Conservation (phyloP, 768 basidiomycete species). For the Agrocybe chaxingu region DNA sequence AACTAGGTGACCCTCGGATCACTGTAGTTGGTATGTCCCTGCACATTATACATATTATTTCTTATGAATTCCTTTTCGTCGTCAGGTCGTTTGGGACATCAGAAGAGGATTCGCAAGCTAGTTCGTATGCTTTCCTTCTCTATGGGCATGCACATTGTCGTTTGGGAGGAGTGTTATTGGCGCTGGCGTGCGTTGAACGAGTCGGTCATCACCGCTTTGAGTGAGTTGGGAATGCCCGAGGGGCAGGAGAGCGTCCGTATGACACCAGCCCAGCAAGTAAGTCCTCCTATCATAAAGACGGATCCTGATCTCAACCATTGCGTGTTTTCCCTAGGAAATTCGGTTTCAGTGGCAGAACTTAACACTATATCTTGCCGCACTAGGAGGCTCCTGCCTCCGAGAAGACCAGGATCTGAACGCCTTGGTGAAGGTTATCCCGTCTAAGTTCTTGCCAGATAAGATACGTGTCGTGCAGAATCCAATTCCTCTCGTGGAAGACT, state of each 20-base stretch:
- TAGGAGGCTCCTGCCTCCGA: slow-evolving; percentile 62
- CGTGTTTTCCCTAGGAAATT: slow-evolving; percentile 48
- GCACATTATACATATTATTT: not conserved
- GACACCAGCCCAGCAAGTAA: slow-evolving; percentile 25
- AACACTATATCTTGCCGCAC: slow-evolving; percentile 70
- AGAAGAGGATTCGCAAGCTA: slow-evolving; percentile 75
- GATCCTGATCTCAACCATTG: not conserved
- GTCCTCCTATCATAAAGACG: not conserved
- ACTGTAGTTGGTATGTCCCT: slow-evolving; percentile 58
- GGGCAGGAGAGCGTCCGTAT: slow-evolving; percentile 22
- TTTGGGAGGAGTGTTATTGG: slow-evolving; percentile 83
- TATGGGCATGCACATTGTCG: slow-evolving; percentile 65
- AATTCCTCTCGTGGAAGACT: slow-evolving; percentile 54
- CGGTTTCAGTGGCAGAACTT: slow-evolving; percentile 85
- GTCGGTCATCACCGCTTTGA: slow-evolving; percentile 40
- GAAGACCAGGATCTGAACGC: slow-evolving; percentile 49
- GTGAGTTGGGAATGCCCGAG: slow-evolving; percentile 26
- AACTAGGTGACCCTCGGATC: slow-evolving; percentile 73
- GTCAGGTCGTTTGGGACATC: slow-evolving; percentile 71
- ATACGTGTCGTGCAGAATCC: slow-evolving; percentile 65
- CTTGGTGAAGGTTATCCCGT: slow-evolving; percentile 52
- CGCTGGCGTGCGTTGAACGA: slow-evolving; percentile 70
- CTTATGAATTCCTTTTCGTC: slow-evolving; percentile 5
- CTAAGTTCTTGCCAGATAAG: slow-evolving; percentile 62
- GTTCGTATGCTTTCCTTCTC: slow-evolving; percentile 62